Evolutionary conservation across 345 rosid species (phyloP).

Genomic region (Populus deltoides): DNA sequence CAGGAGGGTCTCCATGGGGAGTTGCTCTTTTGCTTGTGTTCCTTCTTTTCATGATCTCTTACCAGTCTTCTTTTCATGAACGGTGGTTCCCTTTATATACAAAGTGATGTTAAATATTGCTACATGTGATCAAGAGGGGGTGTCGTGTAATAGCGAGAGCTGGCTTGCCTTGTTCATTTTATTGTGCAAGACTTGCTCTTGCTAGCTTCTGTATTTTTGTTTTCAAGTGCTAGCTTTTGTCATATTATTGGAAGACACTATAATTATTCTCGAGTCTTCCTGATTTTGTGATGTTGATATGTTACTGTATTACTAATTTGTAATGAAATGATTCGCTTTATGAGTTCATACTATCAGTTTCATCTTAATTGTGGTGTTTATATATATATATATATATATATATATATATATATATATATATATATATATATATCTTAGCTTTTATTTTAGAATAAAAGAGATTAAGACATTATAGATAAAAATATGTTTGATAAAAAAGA

Average conservation of each 20-base stretch:
- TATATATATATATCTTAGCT: no score
- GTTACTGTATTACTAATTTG: no score
- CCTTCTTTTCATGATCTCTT: slow-evolving; percentile 35
- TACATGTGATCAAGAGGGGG: background rate
- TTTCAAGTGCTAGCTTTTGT: background rate
- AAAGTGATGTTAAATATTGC: background rate
- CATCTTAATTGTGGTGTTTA: no score
- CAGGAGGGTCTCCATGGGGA: slow-evolving; percentile 40
- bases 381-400: no score
- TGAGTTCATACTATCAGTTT: no score
- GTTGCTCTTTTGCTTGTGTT: slow-evolving; percentile 32
- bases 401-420: no score
- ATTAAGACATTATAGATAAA: no score
- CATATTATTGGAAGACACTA: background rate
- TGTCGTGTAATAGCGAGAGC: background rate
- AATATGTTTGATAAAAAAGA: no score
- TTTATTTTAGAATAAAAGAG: no score
- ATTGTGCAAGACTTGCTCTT: background rate
- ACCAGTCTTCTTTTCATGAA: slow-evolving; percentile 37
- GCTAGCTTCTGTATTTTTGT: background rate
- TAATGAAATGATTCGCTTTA: no score
- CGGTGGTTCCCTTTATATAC: slow-evolving; percentile 38
- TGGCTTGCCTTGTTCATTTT: background rate
- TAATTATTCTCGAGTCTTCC: no score
- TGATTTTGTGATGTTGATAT: no score